Evolutionary conservation across 441 rosid genomes (phyloP), one percentile per base, ranked within the genome.

Genomic region (Gossypium trilobum): DNA sequence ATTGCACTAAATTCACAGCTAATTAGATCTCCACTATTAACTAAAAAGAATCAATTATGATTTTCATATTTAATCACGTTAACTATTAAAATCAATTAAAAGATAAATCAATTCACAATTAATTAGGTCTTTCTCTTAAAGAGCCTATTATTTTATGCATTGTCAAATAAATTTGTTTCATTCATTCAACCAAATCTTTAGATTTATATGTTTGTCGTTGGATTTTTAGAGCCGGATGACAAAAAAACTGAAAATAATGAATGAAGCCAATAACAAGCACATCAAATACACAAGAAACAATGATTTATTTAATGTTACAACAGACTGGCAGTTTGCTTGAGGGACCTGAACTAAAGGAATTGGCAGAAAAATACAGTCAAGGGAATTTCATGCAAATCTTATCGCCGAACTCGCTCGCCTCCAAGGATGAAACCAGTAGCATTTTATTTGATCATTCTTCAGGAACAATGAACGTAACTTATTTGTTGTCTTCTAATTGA

Each of bases 261-360:
- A 3, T 19, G 25, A 19, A 54, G 58, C 13, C 36, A 59, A 23
- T 0, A 22, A 2, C 31, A 22, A 25, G 11, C 44, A 14, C 9
- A 31, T 3, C 48, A 33, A 8, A 10, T n/a, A 33, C 23, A 22
- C 9, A 62, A 62, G 7, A 36, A 14, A 42, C 20, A 33, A 8
- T 17, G 42, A 4, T 16, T 62, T 65, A 44, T 65, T 65, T 65
- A 65, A 44, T 65, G 25, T 33, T 36, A 63, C 68, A 63, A 20
- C 29, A 39, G 29, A 20, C 17, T 9, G 17, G 68, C 68, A 9
- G 68, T 39, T 39, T 63, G 52, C 29, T 36, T 17, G 8, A 19
- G 68, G 14, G 16, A 36, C 69, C 69, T 44, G 33, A 42, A 65
- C 11, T 13, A 65, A 65, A 42, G 25, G 20, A 51, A 14, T 20